Evolutionary conservation across 257 asterid genomes (phyloP), one percentile per base, ranked within the genome.

Genomic region (Phtheirospermum japonicum): DNA sequence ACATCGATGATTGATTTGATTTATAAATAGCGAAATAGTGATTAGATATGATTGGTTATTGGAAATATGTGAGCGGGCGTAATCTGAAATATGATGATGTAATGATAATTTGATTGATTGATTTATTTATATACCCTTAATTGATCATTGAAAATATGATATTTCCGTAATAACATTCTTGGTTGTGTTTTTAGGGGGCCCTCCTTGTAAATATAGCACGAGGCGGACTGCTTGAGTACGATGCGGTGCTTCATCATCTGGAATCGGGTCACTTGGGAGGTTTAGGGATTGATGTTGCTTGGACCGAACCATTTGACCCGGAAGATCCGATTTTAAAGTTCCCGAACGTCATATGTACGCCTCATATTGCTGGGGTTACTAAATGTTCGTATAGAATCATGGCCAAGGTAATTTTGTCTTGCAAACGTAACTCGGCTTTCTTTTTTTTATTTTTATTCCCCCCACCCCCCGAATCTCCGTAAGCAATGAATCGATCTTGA

Each of bases 231-330:
- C 78, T 93, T 75, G 90, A 85, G 71, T 93, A 93, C 49, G 76
- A 80, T 26, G 94, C 95, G 1, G 88, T 93, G 42, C 70, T 82
- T 61, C 40, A 72, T 74, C 72, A 89, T 74, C 89, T 93, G 16
- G 57, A 87, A 76, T 72, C 85, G 1, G 94, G 97, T 19, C 96
- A 93, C 70, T 71, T 93, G 84, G 99, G 99, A 57, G 99, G 97
- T 48, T 71, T 93, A 75, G 99, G 96, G 66, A 93, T 82, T 26
- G 99, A 89, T 67, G 99, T 92, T 70, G 89, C 97, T 9, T 92
- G 99, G 99, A 74, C 80, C 6, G 99, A 92, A 70, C 99, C 99
- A 57, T 89, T 93, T 71, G 94, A 93, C 75, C 99, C 97, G 0
- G 79, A 89, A 59, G 94, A 93, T 70, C 79, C 82, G 26, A 71